Evolutionary conservation across 2,329 filamentous ascomycete species (phyloP).

Genomic region (Cercospora janseana): DNA sequence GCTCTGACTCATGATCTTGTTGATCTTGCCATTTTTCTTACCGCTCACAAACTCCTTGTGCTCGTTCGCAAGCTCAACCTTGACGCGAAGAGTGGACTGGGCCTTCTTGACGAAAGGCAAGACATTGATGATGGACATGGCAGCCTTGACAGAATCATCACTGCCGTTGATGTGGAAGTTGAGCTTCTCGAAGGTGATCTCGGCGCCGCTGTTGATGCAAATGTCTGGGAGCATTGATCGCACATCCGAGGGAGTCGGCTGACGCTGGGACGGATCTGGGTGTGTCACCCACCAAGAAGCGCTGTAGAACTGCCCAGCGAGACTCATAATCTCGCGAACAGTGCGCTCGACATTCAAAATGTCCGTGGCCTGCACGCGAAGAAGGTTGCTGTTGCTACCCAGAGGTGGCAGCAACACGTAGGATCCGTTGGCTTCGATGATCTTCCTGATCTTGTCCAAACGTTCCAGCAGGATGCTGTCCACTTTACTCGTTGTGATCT

Average conservation of each 20-base stretch:
- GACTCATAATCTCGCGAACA: slow-evolving; percentile 89
- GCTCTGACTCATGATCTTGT: slow-evolving; percentile 99
- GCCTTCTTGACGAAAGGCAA: slow-evolving; percentile 83
- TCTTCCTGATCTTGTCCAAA: slow-evolving; percentile 94
- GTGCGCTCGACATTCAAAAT: slow-evolving; percentile 93
- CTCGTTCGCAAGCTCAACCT: slow-evolving; percentile 97
- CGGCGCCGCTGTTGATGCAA: slow-evolving; percentile 91
- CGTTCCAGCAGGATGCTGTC: slow-evolving; percentile 89
- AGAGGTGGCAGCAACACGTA: slow-evolving; percentile 90
- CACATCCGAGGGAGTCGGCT: slow-evolving; percentile 66
- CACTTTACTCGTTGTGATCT: slow-evolving; percentile 86
- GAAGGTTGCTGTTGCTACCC: slow-evolving; percentile 77
- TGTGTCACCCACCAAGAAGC: slow-evolving; percentile 93
- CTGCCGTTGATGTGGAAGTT: slow-evolving; percentile 93
- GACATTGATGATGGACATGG: slow-evolving; percentile 90
- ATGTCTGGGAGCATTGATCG: slow-evolving; percentile 92
- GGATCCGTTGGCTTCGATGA: slow-evolving; percentile 93
- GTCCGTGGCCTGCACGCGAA: slow-evolving; percentile 89
- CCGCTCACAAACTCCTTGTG: slow-evolving; percentile 99
- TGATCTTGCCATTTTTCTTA: slow-evolving; percentile 99
- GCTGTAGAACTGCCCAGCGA: slow-evolving; percentile 96
- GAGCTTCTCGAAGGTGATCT: slow-evolving; percentile 90
- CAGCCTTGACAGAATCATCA: slow-evolving; percentile 92
- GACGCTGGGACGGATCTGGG: slow-evolving; percentile 63
- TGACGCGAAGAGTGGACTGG: slow-evolving; percentile 91